Evolutionary conservation across 192 early-diverging fungal genomes (phyloP).

Genomic region (Mortierella alpina): DNA sequence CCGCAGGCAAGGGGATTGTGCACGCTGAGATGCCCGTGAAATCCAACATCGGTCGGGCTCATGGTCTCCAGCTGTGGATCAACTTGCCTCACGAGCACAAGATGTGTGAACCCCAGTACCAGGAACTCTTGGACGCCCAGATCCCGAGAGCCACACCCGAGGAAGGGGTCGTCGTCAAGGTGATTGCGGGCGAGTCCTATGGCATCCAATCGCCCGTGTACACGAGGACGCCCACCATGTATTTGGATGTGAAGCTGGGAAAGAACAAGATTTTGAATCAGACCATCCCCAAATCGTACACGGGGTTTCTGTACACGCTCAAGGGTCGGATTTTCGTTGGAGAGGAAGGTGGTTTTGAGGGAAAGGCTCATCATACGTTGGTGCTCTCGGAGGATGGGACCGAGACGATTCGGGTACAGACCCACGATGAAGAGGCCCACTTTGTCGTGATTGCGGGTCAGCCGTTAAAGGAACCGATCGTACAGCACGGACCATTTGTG

Average conservation of each 20-base stretch:
- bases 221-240: constrained; percentile 40
- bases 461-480: constrained; percentile 62
- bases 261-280: constrained; percentile 9
- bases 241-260: constrained; percentile 21
- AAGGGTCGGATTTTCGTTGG: constrained; percentile 22
- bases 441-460: constrained; percentile 55
- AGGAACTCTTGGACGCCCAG: constrained; percentile 24
- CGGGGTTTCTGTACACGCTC: constrained; percentile 30
- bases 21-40: constrained; percentile 64
- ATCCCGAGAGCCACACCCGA: constrained; percentile 21
- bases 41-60: constrained; percentile 13
- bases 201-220: constrained; percentile 16
- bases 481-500: constrained; percentile 73
- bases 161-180: constrained; percentile 5
- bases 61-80: constrained; percentile 70
- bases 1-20: constrained; percentile 71
- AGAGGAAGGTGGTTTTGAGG: constrained; percentile 4
- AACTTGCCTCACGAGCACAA: constrained; percentile 66
- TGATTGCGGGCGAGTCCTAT: constrained; percentile 50
- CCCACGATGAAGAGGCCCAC: constrained; percentile 19
- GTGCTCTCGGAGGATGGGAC: constrained; percentile 28
- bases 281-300: constrained; percentile 20
- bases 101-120: constrained; percentile 59
- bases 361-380: constrained; percentile 2
- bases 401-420: constrained; percentile 15